Conservation (phyloP, 257 asterid genomes). For the Leptodermis oblonga region DNA sequence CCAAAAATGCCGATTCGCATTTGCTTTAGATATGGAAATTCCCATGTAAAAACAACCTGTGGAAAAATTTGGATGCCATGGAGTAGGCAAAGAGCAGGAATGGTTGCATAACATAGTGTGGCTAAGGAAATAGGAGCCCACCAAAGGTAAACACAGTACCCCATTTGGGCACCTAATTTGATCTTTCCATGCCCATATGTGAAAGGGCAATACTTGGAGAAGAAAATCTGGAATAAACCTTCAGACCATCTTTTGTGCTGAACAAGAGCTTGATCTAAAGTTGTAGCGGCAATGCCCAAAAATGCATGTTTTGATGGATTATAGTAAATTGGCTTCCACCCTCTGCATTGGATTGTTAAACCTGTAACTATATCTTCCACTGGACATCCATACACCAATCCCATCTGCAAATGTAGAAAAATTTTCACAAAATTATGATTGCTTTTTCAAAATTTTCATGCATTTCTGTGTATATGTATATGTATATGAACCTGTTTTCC, state of each 20-base stretch:
- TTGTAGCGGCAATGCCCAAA: slow-evolving; percentile 57
- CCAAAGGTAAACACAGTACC: slow-evolving; percentile 54
- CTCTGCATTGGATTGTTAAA: slow-evolving; percentile 71
- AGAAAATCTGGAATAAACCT: slow-evolving; percentile 73
- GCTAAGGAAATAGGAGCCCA: slow-evolving; percentile 62
- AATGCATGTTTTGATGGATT: slow-evolving; percentile 60
- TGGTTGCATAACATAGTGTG: slow-evolving; percentile 34
- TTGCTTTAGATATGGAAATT: neutral
- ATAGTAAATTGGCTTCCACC: slow-evolving; percentile 73
- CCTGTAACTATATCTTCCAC: slow-evolving; percentile 89
- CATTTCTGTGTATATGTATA: no score
- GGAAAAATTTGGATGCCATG: slow-evolving; percentile 51
- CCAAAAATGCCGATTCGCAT: no score
- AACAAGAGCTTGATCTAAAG: slow-evolving; percentile 52
- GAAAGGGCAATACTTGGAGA: slow-evolving; percentile 70
- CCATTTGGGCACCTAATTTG: slow-evolving; percentile 57
- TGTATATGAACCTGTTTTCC: slow-evolving; percentile 53
- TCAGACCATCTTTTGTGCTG: slow-evolving; percentile 81
- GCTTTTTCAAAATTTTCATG: no score
- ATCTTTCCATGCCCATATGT: slow-evolving; percentile 51
- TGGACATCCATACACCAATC: slow-evolving; percentile 71
- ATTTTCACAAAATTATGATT: neutral
- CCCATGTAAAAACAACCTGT: slow-evolving; percentile 28
- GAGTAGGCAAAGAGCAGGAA: slow-evolving; percentile 47
- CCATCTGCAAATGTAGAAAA: slow-evolving; percentile 45